Percentiles rank a stretch among this genome's conserved stretches.
Conservation (phyloP, 179 eudicot genomes). For the Silene vulgaris region DNA sequence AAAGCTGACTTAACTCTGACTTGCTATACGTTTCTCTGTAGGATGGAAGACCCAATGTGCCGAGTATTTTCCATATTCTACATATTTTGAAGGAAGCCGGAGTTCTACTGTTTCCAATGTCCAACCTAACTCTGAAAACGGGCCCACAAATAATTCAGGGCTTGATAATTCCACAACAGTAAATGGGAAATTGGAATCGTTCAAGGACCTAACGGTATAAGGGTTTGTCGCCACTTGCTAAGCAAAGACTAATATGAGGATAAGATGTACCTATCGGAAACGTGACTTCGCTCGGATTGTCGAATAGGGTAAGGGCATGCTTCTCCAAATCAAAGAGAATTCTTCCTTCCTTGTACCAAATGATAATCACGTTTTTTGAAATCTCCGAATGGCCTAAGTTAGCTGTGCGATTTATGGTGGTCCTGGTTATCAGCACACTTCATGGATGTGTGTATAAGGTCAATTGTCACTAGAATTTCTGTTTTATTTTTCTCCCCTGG, state of each 20-base stretch:
- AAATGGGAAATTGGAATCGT: slow-evolving; percentile 56
- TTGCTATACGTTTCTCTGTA: slow-evolving; percentile 25
- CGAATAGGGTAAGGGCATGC: background rate
- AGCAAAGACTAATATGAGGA: slow-evolving; percentile 20
- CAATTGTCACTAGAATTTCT: slow-evolving; percentile 23
- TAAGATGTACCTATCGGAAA: slow-evolving; percentile 16
- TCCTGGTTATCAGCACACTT: slow-evolving; percentile 22
- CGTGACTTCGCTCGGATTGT: slow-evolving; percentile 12
- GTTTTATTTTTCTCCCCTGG: slow-evolving; percentile 13
- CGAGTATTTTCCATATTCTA: slow-evolving; percentile 71
- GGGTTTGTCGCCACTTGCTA: slow-evolving; percentile 1
- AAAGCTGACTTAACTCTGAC: background rate
- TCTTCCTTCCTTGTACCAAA: background rate
- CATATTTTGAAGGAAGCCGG: slow-evolving; percentile 63
- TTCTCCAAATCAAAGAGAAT: background rate
- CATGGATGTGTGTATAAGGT: slow-evolving; percentile 28
- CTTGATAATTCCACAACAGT: slow-evolving; percentile 25
- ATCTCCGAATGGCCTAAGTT: slow-evolving; percentile 4
- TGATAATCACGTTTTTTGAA: slow-evolving; percentile 14
- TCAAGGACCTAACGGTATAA: slow-evolving; percentile 54
- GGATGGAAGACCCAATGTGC: slow-evolving; percentile 84
- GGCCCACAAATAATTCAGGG: slow-evolving; percentile 28
- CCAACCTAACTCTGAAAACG: slow-evolving; percentile 46
- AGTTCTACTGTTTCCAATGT: slow-evolving; percentile 57
- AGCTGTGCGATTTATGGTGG: slow-evolving; percentile 17